Conservation (phyloP, 441 rosid species). For the Gossypium gossypioides region DNA sequence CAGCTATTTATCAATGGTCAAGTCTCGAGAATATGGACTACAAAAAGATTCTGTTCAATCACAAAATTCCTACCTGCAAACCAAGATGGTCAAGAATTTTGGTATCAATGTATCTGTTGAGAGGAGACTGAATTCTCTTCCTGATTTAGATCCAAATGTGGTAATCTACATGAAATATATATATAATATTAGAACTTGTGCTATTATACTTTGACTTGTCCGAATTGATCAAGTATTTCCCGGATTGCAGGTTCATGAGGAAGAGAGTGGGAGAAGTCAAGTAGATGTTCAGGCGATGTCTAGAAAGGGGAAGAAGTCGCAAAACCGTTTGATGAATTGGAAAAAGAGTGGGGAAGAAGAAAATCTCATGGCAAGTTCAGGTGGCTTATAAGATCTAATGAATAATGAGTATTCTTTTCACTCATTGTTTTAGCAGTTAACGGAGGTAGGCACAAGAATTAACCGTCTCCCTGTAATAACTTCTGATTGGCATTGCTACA, state of each 20-base stretch:
- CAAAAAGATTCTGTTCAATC: constrained; percentile 16
- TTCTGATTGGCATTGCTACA: background rate
- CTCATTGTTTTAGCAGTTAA: background rate
- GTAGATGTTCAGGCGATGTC: constrained; percentile 3
- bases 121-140: constrained; percentile 1
- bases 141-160: constrained; percentile 5
- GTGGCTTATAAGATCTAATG: constrained; percentile 13
- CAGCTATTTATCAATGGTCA: constrained; percentile 20
- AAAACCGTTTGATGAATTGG: constrained; percentile 18
- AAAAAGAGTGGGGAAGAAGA: constrained; percentile 29
- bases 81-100: background rate
- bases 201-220: background rate
- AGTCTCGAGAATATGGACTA: constrained; percentile 13
- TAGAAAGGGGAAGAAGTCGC: constrained; percentile 16
- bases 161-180: constrained; percentile 14
- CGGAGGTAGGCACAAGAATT: background rate
- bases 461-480: background rate
- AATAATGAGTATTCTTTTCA: background rate
- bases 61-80: constrained; percentile 6
- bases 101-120: constrained; percentile 3
- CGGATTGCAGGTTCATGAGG: constrained; percentile 14
- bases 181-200: background rate
- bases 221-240: background rate
- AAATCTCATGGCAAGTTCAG: constrained; percentile 33
- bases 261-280: background rate